Evolutionary conservation across 305 asterid species (phyloP).

Genomic region (Solanum hybrid): DNA sequence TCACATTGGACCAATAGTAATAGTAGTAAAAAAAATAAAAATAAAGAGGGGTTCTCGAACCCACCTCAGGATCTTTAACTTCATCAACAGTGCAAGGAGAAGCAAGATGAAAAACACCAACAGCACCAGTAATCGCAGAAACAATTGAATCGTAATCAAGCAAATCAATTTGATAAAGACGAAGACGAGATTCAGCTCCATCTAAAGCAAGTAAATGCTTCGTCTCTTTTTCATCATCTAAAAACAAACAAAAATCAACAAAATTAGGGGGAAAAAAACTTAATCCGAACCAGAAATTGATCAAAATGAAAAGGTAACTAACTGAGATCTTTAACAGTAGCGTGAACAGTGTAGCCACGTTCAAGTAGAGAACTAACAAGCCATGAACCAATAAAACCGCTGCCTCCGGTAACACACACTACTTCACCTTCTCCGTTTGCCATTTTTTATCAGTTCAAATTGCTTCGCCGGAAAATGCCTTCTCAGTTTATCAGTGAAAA

Average conservation of each 20-base stretch:
- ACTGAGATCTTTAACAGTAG: constrained; percentile 77
- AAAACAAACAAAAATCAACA: neutral
- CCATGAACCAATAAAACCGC: constrained; percentile 80
- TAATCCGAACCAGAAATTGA: neutral
- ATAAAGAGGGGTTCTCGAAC: neutral
- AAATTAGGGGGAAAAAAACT: neutral
- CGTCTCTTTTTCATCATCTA: constrained; percentile 69
- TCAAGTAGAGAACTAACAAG: constrained; percentile 59
- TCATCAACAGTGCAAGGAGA: constrained; percentile 60
- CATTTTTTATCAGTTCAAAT: constrained; percentile 17
- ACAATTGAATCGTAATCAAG: constrained; percentile 56
- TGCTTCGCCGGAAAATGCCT: neutral
- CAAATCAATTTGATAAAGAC: constrained; percentile 64
- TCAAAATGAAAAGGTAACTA: neutral
- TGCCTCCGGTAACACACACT: constrained; percentile 87
- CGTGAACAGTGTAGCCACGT: constrained; percentile 81
- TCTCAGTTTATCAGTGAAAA: neutral
- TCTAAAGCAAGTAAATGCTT: constrained; percentile 66
- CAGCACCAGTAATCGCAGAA: constrained; percentile 48
- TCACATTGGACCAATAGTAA: neutral
- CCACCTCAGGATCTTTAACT: constrained; percentile 71
- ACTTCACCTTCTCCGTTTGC: constrained; percentile 33
- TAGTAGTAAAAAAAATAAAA: neutral
- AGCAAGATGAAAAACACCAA: constrained; percentile 83
- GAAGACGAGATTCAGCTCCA: constrained; percentile 66